A percentile compares a stretch with the other conserved stretches of the same genome.
These are phyloP conservation scores for Rhododendron kiyosumense DNA, from an alignment of 148 eudicot species.

Conservation along the genomic window DNA sequence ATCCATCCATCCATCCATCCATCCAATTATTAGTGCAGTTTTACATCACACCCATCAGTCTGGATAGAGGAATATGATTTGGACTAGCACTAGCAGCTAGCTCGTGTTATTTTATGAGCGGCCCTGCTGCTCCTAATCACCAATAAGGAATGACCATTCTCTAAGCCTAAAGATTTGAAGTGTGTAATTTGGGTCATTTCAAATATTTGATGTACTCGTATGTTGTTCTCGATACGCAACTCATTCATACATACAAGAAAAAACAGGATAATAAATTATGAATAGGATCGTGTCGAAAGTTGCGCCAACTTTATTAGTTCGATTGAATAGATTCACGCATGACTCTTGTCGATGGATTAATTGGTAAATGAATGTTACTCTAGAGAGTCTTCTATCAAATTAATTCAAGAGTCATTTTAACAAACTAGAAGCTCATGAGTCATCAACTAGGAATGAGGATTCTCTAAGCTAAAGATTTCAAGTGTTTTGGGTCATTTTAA, in stretches of 20 bases:
- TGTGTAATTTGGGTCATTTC: neutral
- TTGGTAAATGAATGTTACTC: no score
- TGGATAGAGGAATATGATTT: neutral
- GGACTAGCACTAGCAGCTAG: neutral
- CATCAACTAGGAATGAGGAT: no score
- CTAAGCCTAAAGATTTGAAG: neutral
- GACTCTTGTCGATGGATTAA: neutral
- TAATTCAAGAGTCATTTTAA: no score
- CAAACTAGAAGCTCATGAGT: no score
- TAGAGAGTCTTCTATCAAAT: no score
- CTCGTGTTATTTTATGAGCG: neutral
- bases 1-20: neutral
- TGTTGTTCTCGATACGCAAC: neutral
- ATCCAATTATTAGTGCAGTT: neutral
- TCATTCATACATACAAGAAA: neutral
- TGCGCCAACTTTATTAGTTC: neutral
- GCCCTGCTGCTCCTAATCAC: neutral
- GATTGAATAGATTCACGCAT: neutral
- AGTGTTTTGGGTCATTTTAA: no score
- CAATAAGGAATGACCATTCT: neutral
- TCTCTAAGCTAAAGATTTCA: no score
- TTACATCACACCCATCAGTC: neutral
- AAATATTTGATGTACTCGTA: neutral
- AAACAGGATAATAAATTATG: no score
- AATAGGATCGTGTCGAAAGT: neutral